Evolutionary conservation across 306 rosid species (phyloP), one percentile per base, ranked within the genome.

Genomic region (Rosa chinensis): DNA sequence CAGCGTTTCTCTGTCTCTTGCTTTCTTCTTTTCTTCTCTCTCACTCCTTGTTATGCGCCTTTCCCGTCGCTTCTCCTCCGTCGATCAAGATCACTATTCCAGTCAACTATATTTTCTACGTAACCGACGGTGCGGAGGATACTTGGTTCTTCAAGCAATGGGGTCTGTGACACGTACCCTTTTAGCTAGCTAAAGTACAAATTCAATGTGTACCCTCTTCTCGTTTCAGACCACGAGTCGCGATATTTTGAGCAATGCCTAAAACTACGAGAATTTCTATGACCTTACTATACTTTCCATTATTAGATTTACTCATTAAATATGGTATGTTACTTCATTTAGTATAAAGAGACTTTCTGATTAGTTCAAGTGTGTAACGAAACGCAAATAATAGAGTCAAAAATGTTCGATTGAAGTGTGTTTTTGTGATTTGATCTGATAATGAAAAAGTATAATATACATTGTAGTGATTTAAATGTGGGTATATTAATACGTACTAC

Each of bases 1-100:
- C 88, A 75, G 48, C 82, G 73, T 69, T 39, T 72, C 84, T 28
- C 35, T 79, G 84, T 81, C 71, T 37, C 84, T 67, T 40, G 17
- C 50, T 6, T 32, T 44, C 17, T 2, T 11, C 35, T 50, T 58
- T 25, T 18, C 63, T 42, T 56, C 50, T 20, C 61, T 45, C 59
- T 18, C 72, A 10, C 79, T 47, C 61, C 17, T 3, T 71, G 4
- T 75, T 62, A 7, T 44, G 61, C 6, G 66, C 61, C 71, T 76
- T 35, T 48, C 18, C 32, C 45, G 18, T 76, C 37, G 9, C 9
- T 28, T 76, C 48, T 6, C 16, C 72, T 3, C 79, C 79, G 72
- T 76, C 47, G 72, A 76, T 76, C 6, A 10, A 62, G 35, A 48
- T 76, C 71, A 20, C 47, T 3, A 18, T 20, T 28, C 21, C 72